Evolutionary conservation across 345 rosid genomes (phyloP).

Genomic region (Linum trigynum): DNA sequence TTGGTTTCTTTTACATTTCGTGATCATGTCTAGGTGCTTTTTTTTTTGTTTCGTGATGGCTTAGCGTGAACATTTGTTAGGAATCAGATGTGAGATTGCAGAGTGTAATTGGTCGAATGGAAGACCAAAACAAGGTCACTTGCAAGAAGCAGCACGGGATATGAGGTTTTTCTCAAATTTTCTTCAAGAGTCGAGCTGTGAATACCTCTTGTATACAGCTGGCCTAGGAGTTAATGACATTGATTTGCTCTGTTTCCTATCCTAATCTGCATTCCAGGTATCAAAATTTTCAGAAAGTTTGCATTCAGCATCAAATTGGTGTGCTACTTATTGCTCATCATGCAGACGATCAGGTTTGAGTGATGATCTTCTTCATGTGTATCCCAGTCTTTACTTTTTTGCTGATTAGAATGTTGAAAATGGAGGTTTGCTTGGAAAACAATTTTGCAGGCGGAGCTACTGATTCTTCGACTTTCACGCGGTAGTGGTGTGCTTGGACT

Average conservation of each 20-base stretch:
- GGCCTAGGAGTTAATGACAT: background rate
- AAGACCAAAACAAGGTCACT: conserved; percentile 72
- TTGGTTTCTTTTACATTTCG: background rate
- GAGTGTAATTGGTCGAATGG: conserved; percentile 69
- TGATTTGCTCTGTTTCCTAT: too few relatives aligned
- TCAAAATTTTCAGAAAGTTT: conserved; percentile 52
- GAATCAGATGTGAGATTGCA: conserved; percentile 81
- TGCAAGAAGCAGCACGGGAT: conserved; percentile 88
- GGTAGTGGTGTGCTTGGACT: conserved; percentile 93
- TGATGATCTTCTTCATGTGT: conserved; percentile 1
- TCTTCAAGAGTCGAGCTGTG: too few relatives aligned
- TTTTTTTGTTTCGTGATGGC: background rate
- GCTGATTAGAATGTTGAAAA: background rate
- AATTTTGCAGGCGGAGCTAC: conserved; percentile 70
- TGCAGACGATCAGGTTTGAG: conserved; percentile 78
- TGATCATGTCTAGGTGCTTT: background rate
- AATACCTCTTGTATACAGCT: background rate
- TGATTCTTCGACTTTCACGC: conserved; percentile 82
- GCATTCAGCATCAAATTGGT: conserved; percentile 41
- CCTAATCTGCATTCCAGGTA: conserved; percentile 38
- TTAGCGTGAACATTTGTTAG: conserved; percentile 39
- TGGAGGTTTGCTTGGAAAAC: background rate
- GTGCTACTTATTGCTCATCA: conserved; percentile 91
- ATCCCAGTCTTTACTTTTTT: background rate
- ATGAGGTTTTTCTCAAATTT: too few relatives aligned